phyloP scores from a whole-genome alignment of 305 asterid genomes.

The Fraxinus sp. region DNA sequence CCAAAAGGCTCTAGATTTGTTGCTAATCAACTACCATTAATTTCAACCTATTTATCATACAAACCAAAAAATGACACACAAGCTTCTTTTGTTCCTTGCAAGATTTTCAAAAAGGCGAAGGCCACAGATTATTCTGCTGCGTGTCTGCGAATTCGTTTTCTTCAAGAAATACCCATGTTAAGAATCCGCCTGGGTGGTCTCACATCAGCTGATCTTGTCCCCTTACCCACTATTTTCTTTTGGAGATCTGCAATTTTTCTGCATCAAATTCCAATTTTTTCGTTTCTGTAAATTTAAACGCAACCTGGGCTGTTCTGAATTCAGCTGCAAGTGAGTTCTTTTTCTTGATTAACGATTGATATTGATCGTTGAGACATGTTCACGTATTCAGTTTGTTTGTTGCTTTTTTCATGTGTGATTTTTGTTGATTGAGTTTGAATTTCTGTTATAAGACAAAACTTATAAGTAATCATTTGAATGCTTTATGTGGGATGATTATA shows the following conservation, averaged over 20 bases:
- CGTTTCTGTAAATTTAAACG: constrained; percentile 1
- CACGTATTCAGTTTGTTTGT: background rate
- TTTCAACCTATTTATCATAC: background rate
- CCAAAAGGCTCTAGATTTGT: background rate
- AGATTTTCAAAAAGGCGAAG: constrained; percentile 11
- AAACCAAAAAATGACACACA: background rate
- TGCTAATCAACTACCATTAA: background rate
- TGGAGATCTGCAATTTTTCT: constrained; percentile 44
- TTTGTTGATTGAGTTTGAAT: constrained; percentile 8
- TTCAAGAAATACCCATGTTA: constrained; percentile 35
- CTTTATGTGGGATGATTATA: background rate
- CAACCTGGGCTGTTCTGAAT: constrained; percentile 22
- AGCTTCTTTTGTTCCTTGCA: background rate
- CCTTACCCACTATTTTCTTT: constrained; percentile 14
- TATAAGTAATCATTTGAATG: background rate
- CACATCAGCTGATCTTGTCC: constrained; percentile 42
- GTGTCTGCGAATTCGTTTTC: constrained; percentile 30
- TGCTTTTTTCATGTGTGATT: background rate
- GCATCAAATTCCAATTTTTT: constrained; percentile 9
- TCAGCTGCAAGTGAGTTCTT: constrained; percentile 28
- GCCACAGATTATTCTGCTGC: constrained; percentile 36
- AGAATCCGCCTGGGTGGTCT: constrained; percentile 38
- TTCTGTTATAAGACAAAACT: background rate
- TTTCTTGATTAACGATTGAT: constrained; percentile 7
- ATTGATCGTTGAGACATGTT: background rate